phyloP scores from a whole-genome alignment of 2,329 filamentous ascomycete genomes.

The Boeremia exigua region DNA sequence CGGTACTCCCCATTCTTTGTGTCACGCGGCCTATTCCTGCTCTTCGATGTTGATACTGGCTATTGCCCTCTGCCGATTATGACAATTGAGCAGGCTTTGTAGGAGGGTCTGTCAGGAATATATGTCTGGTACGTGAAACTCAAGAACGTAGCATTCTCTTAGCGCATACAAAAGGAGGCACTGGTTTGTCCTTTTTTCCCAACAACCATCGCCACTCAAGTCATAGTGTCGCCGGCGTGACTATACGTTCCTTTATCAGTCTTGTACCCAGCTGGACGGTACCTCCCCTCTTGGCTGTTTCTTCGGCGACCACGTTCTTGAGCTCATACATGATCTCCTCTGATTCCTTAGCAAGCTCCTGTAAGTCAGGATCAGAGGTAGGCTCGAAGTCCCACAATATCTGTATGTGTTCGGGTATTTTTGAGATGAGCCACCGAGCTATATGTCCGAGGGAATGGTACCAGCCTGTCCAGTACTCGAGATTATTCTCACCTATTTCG shows the following conservation, averaged over 20 bases:
- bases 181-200: too few species aligned
- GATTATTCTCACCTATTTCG: constrained; percentile 1
- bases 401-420: constrained; percentile 7
- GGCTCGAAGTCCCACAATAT: constrained; percentile 11
- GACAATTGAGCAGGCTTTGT: too few species aligned
- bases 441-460: constrained; percentile 1
- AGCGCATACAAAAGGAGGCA: too few species aligned
- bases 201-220: neutral
- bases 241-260: constrained; percentile 5
- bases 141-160: too few species aligned
- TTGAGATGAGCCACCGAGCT: constrained; percentile 1
- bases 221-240: neutral
- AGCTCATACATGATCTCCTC: constrained; percentile 2
- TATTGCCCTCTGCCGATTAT: too few species aligned
- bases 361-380: constrained; percentile 9
- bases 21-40: too few species aligned
- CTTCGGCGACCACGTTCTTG: constrained; percentile 6
- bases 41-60: too few species aligned
- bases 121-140: too few species aligned
- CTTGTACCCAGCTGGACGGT: constrained; percentile 6
- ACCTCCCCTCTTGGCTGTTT: constrained; percentile 4
- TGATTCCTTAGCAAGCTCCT: neutral
- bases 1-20: too few species aligned
- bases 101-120: too few species aligned
- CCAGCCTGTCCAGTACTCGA: constrained; percentile 3